Percentiles rank a stretch among this genome's conserved stretches.
Evolutionary conservation across 768 basidiomycete species (phyloP).

Genomic region (Boletus subcaerulescens): DNA sequence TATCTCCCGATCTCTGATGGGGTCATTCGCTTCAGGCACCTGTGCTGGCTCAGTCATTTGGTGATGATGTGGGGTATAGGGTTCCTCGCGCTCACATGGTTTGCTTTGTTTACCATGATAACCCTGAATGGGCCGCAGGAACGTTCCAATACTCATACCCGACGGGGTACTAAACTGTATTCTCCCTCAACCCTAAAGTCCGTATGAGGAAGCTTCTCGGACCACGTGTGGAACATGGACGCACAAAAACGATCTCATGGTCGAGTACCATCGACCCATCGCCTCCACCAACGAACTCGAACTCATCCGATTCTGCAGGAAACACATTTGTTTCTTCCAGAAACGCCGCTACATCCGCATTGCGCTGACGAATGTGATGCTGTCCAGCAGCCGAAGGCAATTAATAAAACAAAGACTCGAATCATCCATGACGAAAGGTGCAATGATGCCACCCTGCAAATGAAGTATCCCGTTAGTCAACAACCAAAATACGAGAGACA

Average conservation of each 20-base stretch:
- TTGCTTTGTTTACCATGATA: neutral
- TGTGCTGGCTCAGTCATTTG: neutral
- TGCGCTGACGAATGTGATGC: constrained; percentile 73
- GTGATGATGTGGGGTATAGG: neutral
- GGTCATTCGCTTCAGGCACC: neutral
- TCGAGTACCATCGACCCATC: constrained; percentile 92
- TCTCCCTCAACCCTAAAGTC: too few species aligned
- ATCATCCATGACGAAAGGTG: constrained; percentile 88
- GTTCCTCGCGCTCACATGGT: neutral
- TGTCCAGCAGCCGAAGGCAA: constrained; percentile 95
- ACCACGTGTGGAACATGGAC: neutral
- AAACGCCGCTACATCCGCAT: constrained; percentile 84
- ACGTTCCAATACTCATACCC: too few species aligned
- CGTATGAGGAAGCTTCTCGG: too few species aligned
- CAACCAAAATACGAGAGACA: neutral
- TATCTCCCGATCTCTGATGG: too few species aligned
- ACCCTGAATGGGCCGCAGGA: too few species aligned
- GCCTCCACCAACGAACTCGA: constrained; percentile 84
- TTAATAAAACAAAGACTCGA: constrained; percentile 95
- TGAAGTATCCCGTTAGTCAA: neutral
- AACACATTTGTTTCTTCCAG: constrained; percentile 80
- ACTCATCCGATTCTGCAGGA: constrained; percentile 47
- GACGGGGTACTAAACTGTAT: too few species aligned
- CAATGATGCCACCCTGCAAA: constrained; percentile 81
- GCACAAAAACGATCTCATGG: constrained; percentile 89